Conservation (phyloP, 2,329 filamentous ascomycete genomes). For the Aschersonia sp. region DNA sequence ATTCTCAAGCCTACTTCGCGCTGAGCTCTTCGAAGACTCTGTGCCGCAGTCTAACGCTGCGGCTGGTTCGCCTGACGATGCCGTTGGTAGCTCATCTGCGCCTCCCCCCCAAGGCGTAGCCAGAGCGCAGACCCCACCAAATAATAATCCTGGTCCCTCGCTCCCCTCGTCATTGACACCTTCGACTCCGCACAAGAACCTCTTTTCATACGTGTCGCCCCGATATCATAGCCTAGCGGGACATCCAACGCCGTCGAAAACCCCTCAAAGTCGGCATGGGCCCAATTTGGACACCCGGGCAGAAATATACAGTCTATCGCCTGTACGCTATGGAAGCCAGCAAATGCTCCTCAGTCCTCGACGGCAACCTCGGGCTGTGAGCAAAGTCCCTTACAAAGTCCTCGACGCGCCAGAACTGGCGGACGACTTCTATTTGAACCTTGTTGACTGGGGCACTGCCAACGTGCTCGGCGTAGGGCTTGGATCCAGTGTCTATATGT, state of each 20-base stretch:
- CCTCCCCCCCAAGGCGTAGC: slow-evolving; percentile 48
- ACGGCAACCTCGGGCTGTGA: slow-evolving; percentile 77
- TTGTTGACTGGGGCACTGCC: slow-evolving; percentile 94
- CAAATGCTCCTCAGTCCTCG: slow-evolving; percentile 83
- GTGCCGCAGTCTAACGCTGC: slow-evolving; percentile 67
- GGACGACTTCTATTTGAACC: slow-evolving; percentile 93
- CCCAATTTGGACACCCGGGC: slow-evolving; percentile 80
- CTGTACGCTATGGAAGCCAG: slow-evolving; percentile 84
- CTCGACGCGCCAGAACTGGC: slow-evolving; percentile 90
- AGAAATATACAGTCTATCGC: slow-evolving; percentile 90
- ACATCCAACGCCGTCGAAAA: slow-evolving; percentile 80
- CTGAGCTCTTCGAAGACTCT: slow-evolving; percentile 82
- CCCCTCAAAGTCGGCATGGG: slow-evolving; percentile 74
- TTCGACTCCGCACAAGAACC: slow-evolving; percentile 92
- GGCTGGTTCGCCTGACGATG: slow-evolving; percentile 43
- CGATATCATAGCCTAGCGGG: slow-evolving; percentile 55
- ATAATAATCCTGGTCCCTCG: slow-evolving; percentile 40
- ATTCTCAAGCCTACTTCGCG: slow-evolving; percentile 74
- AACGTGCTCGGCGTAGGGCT: slow-evolving; percentile 89
- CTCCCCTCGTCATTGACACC: slow-evolving; percentile 70
- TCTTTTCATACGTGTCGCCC: slow-evolving; percentile 82
- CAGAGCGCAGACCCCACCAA: slow-evolving; percentile 69
- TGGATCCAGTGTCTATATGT: slow-evolving; percentile 92
- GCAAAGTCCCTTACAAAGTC: slow-evolving; percentile 96
- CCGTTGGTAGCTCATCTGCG: slow-evolving; percentile 32